Evolutionary conservation across 1,284 basidiomycete genomes (phyloP).

Genomic region (Austroboletus novae-zelandiae): DNA sequence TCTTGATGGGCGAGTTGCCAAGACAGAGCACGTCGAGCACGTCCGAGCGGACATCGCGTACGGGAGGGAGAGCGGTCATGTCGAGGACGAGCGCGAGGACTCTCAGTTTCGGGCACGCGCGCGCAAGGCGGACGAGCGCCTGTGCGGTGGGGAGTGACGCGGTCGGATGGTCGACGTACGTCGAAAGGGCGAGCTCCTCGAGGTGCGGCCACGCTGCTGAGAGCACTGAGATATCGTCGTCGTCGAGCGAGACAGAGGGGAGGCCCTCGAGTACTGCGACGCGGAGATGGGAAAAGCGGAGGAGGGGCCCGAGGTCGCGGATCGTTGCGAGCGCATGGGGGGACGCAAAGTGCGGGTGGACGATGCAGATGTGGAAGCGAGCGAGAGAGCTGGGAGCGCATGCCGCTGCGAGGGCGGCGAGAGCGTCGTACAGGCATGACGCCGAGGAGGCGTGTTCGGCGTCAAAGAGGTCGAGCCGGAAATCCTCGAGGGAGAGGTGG

Average conservation of each 20-base stretch:
- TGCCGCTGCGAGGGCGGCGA: constrained; percentile 9
- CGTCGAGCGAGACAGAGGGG: constrained; percentile 13
- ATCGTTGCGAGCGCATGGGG: constrained; percentile 1
- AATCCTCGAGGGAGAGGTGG: constrained; percentile 16
- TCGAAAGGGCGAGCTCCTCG: constrained; percentile 20
- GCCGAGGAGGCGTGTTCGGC: constrained; percentile 11
- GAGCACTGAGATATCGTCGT: constrained; percentile 14
- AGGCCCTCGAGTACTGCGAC: constrained; percentile 20
- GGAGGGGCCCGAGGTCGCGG: constrained; percentile 16
- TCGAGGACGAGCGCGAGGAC: constrained; percentile 25
- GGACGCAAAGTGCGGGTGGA: constrained; percentile 11
- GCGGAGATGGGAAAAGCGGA: constrained; percentile 14
- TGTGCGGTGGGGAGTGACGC: constrained; percentile 20
- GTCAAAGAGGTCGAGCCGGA: constrained; percentile 23
- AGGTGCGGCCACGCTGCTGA: constrained; percentile 21
- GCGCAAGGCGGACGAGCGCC: constrained; percentile 11
- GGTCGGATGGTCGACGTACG: constrained; percentile 13
- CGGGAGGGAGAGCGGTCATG: constrained; percentile 1
- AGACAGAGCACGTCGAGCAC: constrained; percentile 16
- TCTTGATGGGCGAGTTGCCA: constrained; percentile 20
- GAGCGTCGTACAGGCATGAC: constrained; percentile 11
- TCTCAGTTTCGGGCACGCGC: constrained; percentile 8
- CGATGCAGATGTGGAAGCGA: constrained; percentile 12
- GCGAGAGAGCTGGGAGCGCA: constrained; percentile 15
- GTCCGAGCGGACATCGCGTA: not conserved